A percentile compares a stretch with the other conserved stretches of the same genome.
phyloP scores from a whole-genome alignment of 345 rosid species.

The Mallotus nudiflorus region DNA sequence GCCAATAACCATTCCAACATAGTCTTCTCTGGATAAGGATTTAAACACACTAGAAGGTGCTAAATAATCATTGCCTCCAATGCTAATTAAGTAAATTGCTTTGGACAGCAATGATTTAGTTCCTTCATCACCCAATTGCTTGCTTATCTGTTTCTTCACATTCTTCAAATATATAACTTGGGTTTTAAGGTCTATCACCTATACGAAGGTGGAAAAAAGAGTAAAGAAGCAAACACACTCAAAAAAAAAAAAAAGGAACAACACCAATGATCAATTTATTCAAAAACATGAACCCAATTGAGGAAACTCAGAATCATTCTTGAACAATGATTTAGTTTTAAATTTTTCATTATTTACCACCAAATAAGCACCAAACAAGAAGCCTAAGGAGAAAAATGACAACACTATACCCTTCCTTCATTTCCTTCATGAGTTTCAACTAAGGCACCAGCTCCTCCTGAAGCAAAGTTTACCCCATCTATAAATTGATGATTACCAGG shows the following conservation, averaged over 20 bases:
- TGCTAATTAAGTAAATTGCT: constrained; percentile 45
- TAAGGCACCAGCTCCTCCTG: constrained; percentile 55
- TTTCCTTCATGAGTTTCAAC: constrained; percentile 38
- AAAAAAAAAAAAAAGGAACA: no score
- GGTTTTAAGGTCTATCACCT: not conserved
- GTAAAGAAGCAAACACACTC: no score
- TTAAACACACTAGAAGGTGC: constrained; percentile 15
- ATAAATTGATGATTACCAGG: constrained; percentile 26
- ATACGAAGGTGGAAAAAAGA: not conserved
- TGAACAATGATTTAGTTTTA: no score
- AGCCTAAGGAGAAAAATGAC: not conserved
- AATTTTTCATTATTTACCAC: no score
- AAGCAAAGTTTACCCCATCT: constrained; percentile 50
- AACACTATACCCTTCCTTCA: constrained; percentile 41
- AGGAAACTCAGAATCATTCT: no score
- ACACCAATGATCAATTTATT: no score
- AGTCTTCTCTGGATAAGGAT: constrained; percentile 24
- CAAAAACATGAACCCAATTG: no score
- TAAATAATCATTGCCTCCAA: constrained; percentile 44
- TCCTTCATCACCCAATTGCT: constrained; percentile 33
- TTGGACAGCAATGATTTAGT: constrained; percentile 29
- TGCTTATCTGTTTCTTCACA: constrained; percentile 20
- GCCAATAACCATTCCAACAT: constrained; percentile 31
- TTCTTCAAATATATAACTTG: not conserved
- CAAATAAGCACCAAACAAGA: no score